Conservation (phyloP, 2,329 filamentous ascomycete genomes). For the Grosmannia clavigera region DNA sequence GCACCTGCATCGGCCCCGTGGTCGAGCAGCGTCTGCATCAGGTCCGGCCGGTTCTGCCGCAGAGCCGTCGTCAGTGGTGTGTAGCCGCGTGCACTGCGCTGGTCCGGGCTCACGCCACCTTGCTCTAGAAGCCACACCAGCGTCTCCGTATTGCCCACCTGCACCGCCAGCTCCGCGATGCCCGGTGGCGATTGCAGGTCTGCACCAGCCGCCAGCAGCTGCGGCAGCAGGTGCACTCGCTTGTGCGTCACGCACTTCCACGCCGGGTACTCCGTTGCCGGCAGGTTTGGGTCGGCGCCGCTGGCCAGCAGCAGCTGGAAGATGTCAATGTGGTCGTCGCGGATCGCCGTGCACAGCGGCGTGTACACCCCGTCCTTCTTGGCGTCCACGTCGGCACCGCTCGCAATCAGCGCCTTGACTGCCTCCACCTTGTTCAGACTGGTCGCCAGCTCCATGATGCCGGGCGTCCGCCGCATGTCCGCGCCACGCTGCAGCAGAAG, state of each 20-base stretch:
- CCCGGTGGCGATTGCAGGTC: slow-evolving; percentile 18
- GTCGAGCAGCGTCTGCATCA: slow-evolving; percentile 25
- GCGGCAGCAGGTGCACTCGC: slow-evolving; percentile 19
- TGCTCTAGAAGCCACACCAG: slow-evolving; percentile 20
- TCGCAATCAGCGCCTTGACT: slow-evolving; percentile 28
- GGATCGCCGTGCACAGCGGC: slow-evolving; percentile 16
- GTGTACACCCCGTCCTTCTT: slow-evolving; percentile 18
- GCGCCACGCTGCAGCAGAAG: slow-evolving; percentile 47
- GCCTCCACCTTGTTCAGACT: slow-evolving; percentile 53
- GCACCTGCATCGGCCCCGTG: slow-evolving; percentile 21
- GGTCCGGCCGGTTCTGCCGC: slow-evolving; percentile 33
- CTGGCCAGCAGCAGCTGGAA: slow-evolving; percentile 19
- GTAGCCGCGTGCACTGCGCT: slow-evolving; percentile 19
- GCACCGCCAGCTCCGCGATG: slow-evolving; percentile 22
- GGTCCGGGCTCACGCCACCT: slow-evolving; percentile 21
- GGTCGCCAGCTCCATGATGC: slow-evolving; percentile 51
- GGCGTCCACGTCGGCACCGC: slow-evolving; percentile 16
- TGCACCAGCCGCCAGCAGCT: slow-evolving; percentile 23
- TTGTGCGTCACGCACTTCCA: slow-evolving; percentile 16
- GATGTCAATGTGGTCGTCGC: slow-evolving; percentile 15
- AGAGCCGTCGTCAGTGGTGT: slow-evolving; percentile 19
- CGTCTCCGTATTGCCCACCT: slow-evolving; percentile 25
- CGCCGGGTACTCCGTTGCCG: slow-evolving; percentile 21
- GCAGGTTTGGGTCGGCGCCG: slow-evolving; percentile 25
- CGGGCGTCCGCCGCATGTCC: slow-evolving; percentile 45